A percentile compares a stretch with the other conserved stretches of the same genome.
These are phyloP conservation scores for Vitis vinifera DNA, from an alignment of 164 flowering plant genomes.

Conservation along the genomic window DNA sequence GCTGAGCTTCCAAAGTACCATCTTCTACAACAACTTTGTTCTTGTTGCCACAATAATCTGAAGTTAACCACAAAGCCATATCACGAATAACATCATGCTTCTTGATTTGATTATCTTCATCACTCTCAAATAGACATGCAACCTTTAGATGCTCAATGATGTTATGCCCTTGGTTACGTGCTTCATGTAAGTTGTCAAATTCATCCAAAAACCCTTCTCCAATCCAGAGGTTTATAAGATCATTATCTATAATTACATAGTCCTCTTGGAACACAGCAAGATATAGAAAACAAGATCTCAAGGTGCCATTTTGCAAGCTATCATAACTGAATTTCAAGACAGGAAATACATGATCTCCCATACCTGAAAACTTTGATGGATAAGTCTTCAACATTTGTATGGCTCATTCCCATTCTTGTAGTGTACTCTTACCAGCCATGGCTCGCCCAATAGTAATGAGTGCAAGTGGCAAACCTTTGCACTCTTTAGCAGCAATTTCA, in stretches of 20 bases:
- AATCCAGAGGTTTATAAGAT: constrained; percentile 2
- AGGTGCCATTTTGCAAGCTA: not conserved
- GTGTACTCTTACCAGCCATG: constrained; percentile 10
- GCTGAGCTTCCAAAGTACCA: not conserved
- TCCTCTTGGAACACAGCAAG: constrained; percentile 11
- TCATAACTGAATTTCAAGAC: constrained; percentile 17
- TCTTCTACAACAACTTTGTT: not conserved
- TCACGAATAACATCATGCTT: constrained; percentile 21
- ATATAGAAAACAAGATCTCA: constrained; percentile 14
- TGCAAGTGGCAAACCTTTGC: constrained; percentile 18
- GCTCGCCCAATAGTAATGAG: constrained; percentile 10
- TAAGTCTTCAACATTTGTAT: not conserved
- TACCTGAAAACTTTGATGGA: constrained; percentile 3
- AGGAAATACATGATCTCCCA: constrained; percentile 3
- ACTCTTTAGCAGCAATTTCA: constrained; percentile 4
- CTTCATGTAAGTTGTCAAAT: not conserved
- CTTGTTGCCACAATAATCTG: not conserved
- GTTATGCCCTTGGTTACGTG: not conserved
- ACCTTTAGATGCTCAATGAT: constrained; percentile 5
- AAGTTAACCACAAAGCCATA: constrained; percentile 20
- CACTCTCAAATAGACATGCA: constrained; percentile 8
- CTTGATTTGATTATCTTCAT: not conserved
- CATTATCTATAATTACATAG: not conserved
- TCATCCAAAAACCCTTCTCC: constrained; percentile 11
- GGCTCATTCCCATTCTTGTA: constrained; percentile 12